phyloP scores from a whole-genome alignment of 192 early-diverging fungal species.

The Umbelopsis vinacea region DNA sequence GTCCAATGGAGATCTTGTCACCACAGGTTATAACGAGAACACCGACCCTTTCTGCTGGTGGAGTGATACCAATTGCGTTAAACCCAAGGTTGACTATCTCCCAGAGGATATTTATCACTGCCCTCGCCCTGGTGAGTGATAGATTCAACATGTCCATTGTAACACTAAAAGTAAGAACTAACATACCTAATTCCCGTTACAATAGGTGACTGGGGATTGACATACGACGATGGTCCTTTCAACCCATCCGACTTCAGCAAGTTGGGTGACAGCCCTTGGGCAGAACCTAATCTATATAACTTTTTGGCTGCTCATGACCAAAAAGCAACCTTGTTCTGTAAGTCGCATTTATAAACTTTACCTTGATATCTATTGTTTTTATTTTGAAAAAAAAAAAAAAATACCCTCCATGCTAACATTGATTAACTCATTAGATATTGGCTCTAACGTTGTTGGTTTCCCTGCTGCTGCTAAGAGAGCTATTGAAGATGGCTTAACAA shows the following conservation, averaged over 20 bases:
- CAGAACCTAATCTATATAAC: conserved; percentile 45
- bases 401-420: conserved; percentile 4
- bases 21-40: conserved; percentile 31
- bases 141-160: neutral
- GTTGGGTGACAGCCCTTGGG: conserved; percentile 26
- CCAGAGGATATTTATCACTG: conserved; percentile 47
- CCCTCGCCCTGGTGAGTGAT: conserved; percentile 25
- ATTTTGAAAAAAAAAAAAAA: neutral
- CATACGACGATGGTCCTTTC: conserved; percentile 48
- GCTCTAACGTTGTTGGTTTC: conserved; percentile 43
- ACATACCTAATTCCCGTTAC: neutral
- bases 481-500: conserved; percentile 55
- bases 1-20: conserved; percentile 30
- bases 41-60: conserved; percentile 41
- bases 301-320: conserved; percentile 46
- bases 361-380: neutral
- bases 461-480: conserved; percentile 44
- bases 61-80: conserved; percentile 35
- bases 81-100: conserved; percentile 42
- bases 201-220: conserved; percentile 43
- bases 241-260: conserved; percentile 24
- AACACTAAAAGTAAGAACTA: neutral
- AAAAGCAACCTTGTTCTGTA: conserved; percentile 48
- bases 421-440: conserved; percentile 28
- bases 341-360: neutral